Base-by-base conservation (phyloP, 305 asterid genomes). In the Rubia balearica region DNA sequence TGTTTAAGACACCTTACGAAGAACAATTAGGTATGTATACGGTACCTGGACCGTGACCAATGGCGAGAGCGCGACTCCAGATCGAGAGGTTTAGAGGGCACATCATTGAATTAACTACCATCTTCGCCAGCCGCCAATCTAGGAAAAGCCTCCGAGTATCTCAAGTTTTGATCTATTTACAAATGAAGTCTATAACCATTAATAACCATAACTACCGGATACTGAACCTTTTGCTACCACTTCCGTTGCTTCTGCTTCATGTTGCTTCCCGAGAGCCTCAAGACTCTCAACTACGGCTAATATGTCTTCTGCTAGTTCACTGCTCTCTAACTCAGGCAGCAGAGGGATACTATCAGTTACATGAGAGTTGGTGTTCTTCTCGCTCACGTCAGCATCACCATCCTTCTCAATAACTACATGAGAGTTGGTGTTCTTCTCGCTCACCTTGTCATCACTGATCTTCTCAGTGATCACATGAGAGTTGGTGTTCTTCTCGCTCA, bases 201-300 rank as follows among this genome's bases (percentile, higher is more conserved):
- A 42, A 9, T 24, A 43, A 27, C 10, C 59, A 41, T 16, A 46
- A 65, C 69, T 36, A 43, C 30, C 30, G 17, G n/a, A 55, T n/a
- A 48, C 16, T 41, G 70, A 41, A 42, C 65, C 69, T 71, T 56
- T 68, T 0, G 80, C 77, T 75, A 64, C 71, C 71, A 78, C 72
- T 70, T 83, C 88, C 82, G 45, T 53, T 7, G 66, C 77, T 72
- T 70, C 94, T 6, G 71, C 85, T 65, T 85, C 86, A 27, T 77
- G 73, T 73, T 77, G 75, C 73, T 71, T 77, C 79, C 80, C 91
- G 62, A 72, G 80, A 61, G 75, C 77, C 83, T 81, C 85, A 36
- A 81, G 22, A 51, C 59, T 51, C 59, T 51, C 59, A 51, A 51
- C 67, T 46, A 84, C 94, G 46, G 80, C 87, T 76, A 76, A 77